Percentiles rank a stretch among this genome's conserved stretches.
phyloP scores from a whole-genome alignment of 345 rosid genomes.

The Syzygium oleosum region DNA sequence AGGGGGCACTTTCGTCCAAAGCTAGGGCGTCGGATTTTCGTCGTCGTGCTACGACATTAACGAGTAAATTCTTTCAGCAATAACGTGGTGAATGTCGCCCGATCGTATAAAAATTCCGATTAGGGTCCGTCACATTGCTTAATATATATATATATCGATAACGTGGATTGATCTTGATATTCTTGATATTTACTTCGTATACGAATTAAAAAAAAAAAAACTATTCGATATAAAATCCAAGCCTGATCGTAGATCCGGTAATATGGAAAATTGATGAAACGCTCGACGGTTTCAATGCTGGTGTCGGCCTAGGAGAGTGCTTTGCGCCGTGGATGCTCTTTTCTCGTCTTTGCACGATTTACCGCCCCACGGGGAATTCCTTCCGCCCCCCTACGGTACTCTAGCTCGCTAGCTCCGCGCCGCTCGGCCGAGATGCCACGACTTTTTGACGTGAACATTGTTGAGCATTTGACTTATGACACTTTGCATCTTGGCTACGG shows the following conservation, averaged over 20 bases:
- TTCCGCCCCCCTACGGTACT: too few relatives aligned
- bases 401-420: accelerated
- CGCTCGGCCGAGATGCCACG: accelerated
- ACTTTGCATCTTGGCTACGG: accelerated
- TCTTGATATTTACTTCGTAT: not conserved
- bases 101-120: not conserved
- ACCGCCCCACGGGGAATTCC: not conserved
- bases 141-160: not conserved
- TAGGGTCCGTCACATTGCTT: not conserved
- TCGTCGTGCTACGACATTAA: not conserved
- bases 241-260: too few relatives aligned
- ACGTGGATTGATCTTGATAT: not conserved
- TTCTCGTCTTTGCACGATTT: not conserved
- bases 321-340: accelerated
- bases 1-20: not conserved
- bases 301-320: not conserved
- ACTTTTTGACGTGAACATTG: not conserved
- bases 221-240: too few relatives aligned
- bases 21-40: not conserved
- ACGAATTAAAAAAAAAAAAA: not conserved
- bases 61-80: too few relatives aligned
- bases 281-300: too few relatives aligned
- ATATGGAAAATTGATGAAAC: too few relatives aligned
- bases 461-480: not conserved
- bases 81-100: too few relatives aligned